A percentile compares a stretch with the other conserved stretches of the same genome.
These are phyloP conservation scores for Aspergillus japonicus DNA, from an alignment of 2,329 filamentous ascomycete species.

Conservation along the genomic window DNA sequence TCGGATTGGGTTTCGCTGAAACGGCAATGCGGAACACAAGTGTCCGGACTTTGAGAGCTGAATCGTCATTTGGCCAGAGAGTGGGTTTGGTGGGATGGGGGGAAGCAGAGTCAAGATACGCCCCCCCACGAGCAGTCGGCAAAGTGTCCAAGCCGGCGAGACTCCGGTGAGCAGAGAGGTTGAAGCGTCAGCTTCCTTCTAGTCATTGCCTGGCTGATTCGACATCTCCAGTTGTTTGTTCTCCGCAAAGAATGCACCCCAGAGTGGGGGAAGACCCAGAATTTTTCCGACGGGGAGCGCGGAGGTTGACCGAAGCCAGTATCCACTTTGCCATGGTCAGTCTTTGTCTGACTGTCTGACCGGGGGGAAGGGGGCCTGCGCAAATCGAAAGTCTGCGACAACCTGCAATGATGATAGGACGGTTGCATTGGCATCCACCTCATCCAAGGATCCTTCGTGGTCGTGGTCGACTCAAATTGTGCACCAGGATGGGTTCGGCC, in stretches of 20 bases:
- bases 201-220: neutral
- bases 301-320: neutral
- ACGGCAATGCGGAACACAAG: neutral
- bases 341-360: too few relatives aligned
- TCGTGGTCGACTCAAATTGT: too few relatives aligned
- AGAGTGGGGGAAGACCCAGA: neutral
- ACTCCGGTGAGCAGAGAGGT: neutral
- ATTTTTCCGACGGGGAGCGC: neutral
- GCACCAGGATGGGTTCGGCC: too few relatives aligned
- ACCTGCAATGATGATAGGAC: too few relatives aligned
- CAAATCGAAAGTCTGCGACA: too few relatives aligned
- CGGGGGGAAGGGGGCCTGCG: too few relatives aligned
- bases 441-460: too few relatives aligned
- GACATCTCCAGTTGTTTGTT: neutral
- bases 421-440: too few relatives aligned
- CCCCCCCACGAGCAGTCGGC: neutral
- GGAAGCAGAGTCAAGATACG: neutral
- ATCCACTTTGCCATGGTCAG: neutral
- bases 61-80: neutral
- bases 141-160: neutral
- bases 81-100: neutral
- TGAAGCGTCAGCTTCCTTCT: neutral
- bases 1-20: neutral
- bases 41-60: neutral
- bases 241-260: neutral